Evolutionary conservation across 176 grass and related monocot species (phyloP), one percentile per base, ranked within the genome.

Genomic region (Thalia dealbata): DNA sequence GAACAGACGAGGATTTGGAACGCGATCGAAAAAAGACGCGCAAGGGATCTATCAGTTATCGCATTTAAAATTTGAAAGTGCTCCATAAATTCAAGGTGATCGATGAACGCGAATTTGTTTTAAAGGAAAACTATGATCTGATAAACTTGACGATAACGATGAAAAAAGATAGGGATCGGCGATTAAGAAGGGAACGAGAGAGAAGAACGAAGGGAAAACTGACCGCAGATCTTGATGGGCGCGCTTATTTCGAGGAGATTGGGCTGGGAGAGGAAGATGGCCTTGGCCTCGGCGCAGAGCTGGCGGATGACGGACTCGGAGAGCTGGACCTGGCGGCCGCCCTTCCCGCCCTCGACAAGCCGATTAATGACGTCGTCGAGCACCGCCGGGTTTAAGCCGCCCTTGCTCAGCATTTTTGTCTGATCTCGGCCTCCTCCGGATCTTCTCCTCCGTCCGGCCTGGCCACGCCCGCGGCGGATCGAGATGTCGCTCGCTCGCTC

Each of bases 341-440:
- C 43, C 68, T 59, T 11, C 60, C 75, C 30, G 72, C 71, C 46
- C 86, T 78, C 72, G 88, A 88, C 29, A 85, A 96, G 72, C 41
- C 91, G 83, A 38, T 83, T 81, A 55, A 96, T 76, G 19, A 91
- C 62, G 69, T 96, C 86, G 74, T 96, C 91, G 78, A 96, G 72
- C 66, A 79, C 88, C 42, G 81, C 66, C 18, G 81, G 83, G 22
- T 91, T 88, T 88, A 91, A 88, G 14, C 78, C 79, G 61, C 85
- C 85, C n/a, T n/a, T n/a, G n/a, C n/a, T n/a, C n/a, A n/a, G n/a
- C n/a, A n/a, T n/a, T n/a, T n/a, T n/a, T n/a, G n/a, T n/a, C n/a
- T n/a, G n/a, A n/a, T n/a, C n/a, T n/a, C n/a, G n/a, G n/a, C n/a
- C n/a, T n/a, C n/a, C n/a, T n/a, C n/a, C n/a, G n/a, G n/a, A 38